Conservation (phyloP, 208 protist genomes). For the Blechomonas ayalai region DNA sequence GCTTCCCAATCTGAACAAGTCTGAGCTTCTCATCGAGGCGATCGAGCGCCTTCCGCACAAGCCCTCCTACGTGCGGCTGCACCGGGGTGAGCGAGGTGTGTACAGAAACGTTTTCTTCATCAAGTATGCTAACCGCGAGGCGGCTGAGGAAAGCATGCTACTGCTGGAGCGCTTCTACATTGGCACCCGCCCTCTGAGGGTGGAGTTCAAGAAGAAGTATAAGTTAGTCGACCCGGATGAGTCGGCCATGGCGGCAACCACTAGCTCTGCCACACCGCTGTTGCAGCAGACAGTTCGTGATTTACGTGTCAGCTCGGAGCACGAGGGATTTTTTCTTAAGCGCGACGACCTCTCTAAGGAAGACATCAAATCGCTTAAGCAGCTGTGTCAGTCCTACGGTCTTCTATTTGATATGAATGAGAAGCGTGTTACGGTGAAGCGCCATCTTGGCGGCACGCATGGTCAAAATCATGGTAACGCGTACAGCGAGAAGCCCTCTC, state of each 20-base stretch:
- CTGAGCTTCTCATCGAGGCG: constrained; percentile 50
- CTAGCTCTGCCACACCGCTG: constrained; percentile 1
- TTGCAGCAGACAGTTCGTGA: constrained; percentile 72
- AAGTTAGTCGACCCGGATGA: not conserved
- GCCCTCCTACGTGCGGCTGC: constrained; percentile 78
- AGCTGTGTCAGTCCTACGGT: constrained; percentile 69
- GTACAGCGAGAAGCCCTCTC: constrained; percentile 44
- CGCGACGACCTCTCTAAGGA: constrained; percentile 55
- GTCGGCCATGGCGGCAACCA: not conserved
- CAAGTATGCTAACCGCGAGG: constrained; percentile 89
- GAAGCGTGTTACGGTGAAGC: constrained; percentile 53
- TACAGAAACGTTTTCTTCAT: constrained; percentile 79
- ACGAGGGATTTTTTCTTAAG: constrained; percentile 65
- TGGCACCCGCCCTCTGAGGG: constrained; percentile 46
- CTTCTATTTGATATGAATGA: constrained; percentile 54
- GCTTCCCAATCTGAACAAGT: constrained; percentile 62
- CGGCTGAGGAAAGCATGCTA: constrained; percentile 88
- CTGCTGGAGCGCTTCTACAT: constrained; percentile 59
- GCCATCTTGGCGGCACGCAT: constrained; percentile 18
- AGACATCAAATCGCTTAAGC: constrained; percentile 64
- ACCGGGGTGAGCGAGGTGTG: constrained; percentile 71
- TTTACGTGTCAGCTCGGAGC: constrained; percentile 63
- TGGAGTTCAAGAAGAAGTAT: constrained; percentile 82
- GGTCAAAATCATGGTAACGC: not conserved
- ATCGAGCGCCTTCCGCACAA: constrained; percentile 44